Conservation (phyloP, 768 basidiomycete genomes). For the Multifurca ochricompacta region DNA sequence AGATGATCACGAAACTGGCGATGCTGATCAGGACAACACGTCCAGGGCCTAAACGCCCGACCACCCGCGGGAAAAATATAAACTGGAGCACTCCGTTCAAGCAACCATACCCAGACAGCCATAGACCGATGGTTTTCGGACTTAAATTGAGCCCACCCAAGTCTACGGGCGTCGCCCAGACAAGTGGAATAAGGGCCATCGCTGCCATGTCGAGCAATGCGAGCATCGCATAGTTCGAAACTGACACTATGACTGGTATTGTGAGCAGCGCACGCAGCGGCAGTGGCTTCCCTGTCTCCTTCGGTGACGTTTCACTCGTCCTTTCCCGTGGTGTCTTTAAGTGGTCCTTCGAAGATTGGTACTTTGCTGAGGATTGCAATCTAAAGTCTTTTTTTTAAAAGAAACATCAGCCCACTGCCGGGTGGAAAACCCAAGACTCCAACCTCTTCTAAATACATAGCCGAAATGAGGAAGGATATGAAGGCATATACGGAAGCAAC, state of each 20-base stretch:
- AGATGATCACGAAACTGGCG: conserved; percentile 22
- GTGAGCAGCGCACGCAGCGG: conserved; percentile 31
- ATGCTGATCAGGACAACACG: conserved; percentile 26
- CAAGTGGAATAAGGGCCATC: conserved; percentile 36
- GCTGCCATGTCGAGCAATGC: conserved; percentile 37
- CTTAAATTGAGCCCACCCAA: conserved; percentile 34
- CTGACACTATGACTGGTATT: conserved; percentile 33
- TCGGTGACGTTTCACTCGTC: too few species aligned
- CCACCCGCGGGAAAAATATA: conserved; percentile 32
- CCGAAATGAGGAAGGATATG: not conserved
- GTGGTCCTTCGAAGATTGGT: not conserved
- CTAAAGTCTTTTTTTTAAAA: conserved; percentile 4
- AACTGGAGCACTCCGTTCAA: conserved; percentile 33
- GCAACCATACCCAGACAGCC: conserved; percentile 32
- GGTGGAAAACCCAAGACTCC: too few species aligned
- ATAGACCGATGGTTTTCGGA: conserved; percentile 33
- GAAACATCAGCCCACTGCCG: not conserved
- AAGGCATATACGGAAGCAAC: not conserved
- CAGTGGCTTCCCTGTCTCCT: conserved; percentile 11
- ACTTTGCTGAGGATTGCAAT: not conserved
- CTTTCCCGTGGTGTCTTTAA: not conserved
- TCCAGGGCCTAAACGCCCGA: conserved; percentile 32
- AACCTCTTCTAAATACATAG: conserved; percentile 12
- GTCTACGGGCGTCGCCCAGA: conserved; percentile 36
- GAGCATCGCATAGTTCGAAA: conserved; percentile 36